Base-by-base conservation (phyloP, 139 green algal genomes). In the Haematococcus lacustris region DNA sequence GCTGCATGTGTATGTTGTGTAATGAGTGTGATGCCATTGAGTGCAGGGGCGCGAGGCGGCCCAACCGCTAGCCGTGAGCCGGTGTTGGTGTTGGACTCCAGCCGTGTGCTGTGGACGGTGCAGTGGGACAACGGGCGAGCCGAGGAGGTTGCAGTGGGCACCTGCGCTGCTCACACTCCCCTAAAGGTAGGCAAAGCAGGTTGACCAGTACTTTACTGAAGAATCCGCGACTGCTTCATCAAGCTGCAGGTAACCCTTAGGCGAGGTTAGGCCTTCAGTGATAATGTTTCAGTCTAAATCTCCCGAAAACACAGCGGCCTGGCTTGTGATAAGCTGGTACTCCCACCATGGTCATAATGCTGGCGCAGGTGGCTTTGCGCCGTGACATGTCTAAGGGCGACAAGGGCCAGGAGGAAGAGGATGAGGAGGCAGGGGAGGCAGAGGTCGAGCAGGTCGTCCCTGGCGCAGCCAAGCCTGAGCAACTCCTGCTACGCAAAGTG, bases 71-170 rank as follows among this genome's bases (percentile, higher is more conserved):
- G 38, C 38, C 65, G 65, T 2, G 38, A 51, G n/a, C 40, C 65
- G 2, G 65, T 71, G 9, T 40, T 71, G 38, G 3, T 73, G n/a
- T 21, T 66, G 32, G 68, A 73, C 68, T 30, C 68, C 30, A 47
- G 33, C 1, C n/a, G n/a, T 9, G 33, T n/a, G 25, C 65, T 66
- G 47, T 76, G 71, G 71, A 38, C 70, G 59, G 71, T 76, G 39
- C 13, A 60, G 59, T 76, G 71, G 71, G 59, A 70, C 57, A 40
- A 60, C 35, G 71, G 71, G 4, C 25, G 59, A 35, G 5, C 25
- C 4, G 71, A 65, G 59, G 60, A 76, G 71, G 4, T 76, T 39
- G 38, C 60, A 21, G 71, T 76, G 1, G 71, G 71, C 57, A 76
- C 71, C 3, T 26, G 40, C 4, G 23, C 71, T 2, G 38, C 57